These are phyloP conservation scores for Nitzschia putrida DNA, from an alignment of 108 stramenopile species.

Conservation along the genomic window DNA sequence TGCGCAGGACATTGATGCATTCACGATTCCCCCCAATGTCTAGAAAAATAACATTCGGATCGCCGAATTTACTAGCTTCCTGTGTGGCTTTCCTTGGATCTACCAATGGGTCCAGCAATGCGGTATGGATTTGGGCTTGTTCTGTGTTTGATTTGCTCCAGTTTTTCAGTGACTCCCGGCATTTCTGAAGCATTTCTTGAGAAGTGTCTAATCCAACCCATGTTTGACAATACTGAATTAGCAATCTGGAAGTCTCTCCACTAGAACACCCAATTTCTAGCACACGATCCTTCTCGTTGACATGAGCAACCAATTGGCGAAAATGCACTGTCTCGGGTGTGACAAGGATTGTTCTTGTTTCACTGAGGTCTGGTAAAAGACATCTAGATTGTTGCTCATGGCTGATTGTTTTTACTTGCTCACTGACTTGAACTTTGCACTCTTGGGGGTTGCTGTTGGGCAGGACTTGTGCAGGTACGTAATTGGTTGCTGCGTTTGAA, in stretches of 20 bases:
- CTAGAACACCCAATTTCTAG: slow-evolving; percentile 87
- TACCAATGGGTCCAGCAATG: slow-evolving; percentile 58
- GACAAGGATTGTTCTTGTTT: slow-evolving; percentile 31
- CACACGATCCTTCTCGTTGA: slow-evolving; percentile 52
- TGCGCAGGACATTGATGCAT: slow-evolving; percentile 52
- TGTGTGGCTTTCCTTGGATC: slow-evolving; percentile 64
- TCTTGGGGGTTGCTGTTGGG: not conserved
- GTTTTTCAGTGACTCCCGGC: not conserved
- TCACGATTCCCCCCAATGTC: slow-evolving; percentile 89
- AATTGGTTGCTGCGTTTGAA: not conserved
- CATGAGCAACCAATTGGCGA: slow-evolving; percentile 62
- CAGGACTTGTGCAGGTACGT: not conserved
- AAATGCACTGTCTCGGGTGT: slow-evolving; percentile 65
- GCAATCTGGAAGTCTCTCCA: slow-evolving; percentile 51
- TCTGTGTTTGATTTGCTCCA: not conserved
- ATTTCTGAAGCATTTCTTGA: slow-evolving; percentile 58
- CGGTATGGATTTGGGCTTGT: slow-evolving; percentile 10
- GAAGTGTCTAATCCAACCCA: slow-evolving; percentile 83
- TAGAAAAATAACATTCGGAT: slow-evolving; percentile 61
- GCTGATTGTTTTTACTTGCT: slow-evolving; percentile 9
- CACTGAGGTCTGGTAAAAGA: not conserved
- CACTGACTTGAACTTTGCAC: not conserved
- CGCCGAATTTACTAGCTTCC: slow-evolving; percentile 20
- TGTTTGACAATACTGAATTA: slow-evolving; percentile 32
- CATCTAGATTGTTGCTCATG: not conserved